Base-by-base conservation (phyloP, 2,329 filamentous ascomycete species). In the Neofusicoccum laricinum region DNA sequence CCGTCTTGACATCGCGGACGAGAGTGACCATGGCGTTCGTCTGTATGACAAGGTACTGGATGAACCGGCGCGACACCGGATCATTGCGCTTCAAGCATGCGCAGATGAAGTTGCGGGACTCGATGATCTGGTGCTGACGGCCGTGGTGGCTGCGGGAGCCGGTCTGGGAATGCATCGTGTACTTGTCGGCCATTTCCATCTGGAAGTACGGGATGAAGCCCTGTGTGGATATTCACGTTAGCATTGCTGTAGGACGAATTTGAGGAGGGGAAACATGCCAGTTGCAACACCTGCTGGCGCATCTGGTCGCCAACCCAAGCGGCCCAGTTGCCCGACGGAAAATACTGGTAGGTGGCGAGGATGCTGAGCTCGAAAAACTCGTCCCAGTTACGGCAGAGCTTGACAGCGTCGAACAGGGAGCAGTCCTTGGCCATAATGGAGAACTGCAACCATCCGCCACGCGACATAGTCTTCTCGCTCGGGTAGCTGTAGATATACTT, bases 401-500 rank as follows among this genome's bases (percentile, higher is more conserved):
- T 69, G 21, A 82, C 75, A 3, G 79, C 81, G 48, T 82, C 75
- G 51, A 75, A 73, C 4, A 84, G 74, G 51, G 73, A 71, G 61
- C 79, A 82, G 58, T 81, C 79, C 69, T 81, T 83, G 1, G 81
- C 81, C 67, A 84, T 78, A 66, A 84, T 74, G 21, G 78, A 81
- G 68, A 83, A 84, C 36, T 83, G 81, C 21, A 81, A 73, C 82
- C 81, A 84, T 3, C 81, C 81, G 32, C 79, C 77, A 61, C 81
- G 74, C 51, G 73, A 78, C 75, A 83, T 79, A 3, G 80, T 77
- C 41, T 75, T 78, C 66, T 82, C 76, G 64, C 77, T 81, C 8
- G 81, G 80, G 67, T 84, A 82, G 70, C 84, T 82, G 75, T 81
- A 83, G 68, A 84, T 84, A 61, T 74, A 78, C 49, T 76, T 78